Evolutionary conservation across 2,329 filamentous ascomycete genomes (phyloP).

Genomic region (Penicillium expansum): DNA sequence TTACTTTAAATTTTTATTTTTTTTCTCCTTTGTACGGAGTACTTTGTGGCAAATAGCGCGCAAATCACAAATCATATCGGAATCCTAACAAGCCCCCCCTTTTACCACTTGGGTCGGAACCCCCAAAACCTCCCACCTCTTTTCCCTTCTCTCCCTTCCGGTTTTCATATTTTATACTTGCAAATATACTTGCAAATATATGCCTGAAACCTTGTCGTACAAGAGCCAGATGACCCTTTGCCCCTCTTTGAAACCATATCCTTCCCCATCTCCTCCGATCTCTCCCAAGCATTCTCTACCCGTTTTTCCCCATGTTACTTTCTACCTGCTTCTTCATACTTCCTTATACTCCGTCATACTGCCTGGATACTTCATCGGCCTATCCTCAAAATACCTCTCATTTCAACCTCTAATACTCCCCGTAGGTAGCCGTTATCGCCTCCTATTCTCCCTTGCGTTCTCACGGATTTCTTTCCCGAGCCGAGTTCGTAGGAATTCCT

Average conservation of each 20-base stretch:
- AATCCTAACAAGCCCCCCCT: slow-evolving; percentile 11
- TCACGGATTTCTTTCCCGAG: not conserved
- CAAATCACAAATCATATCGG: slow-evolving; percentile 20
- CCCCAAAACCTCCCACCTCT: not conserved
- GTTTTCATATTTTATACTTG: not conserved
- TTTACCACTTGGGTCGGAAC: slow-evolving; percentile 6
- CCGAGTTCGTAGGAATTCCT: not conserved
- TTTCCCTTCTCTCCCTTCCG: not conserved
- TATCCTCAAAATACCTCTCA: not conserved
- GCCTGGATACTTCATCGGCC: not conserved
- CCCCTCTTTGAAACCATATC: slow-evolving; percentile 6
- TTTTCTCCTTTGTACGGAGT: slow-evolving; percentile 9
- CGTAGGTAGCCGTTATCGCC: not conserved
- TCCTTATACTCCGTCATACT: slow-evolving; percentile 3
- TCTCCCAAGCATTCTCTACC: slow-evolving; percentile 1
- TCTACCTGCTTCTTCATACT: slow-evolving; percentile 2
- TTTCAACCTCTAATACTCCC: not conserved
- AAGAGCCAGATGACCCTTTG: slow-evolving; percentile 7
- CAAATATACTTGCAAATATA: not conserved
- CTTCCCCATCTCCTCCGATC: slow-evolving; percentile 7
- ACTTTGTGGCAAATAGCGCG: slow-evolving; percentile 21
- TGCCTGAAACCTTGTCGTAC: slow-evolving; percentile 1
- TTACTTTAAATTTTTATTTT: slow-evolving; percentile 10
- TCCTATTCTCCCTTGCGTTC: not conserved
- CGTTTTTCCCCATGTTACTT: slow-evolving; percentile 9